phyloP scores from a whole-genome alignment of 2,329 filamentous ascomycete species.

The Cucurbitaria berberidis region DNA sequence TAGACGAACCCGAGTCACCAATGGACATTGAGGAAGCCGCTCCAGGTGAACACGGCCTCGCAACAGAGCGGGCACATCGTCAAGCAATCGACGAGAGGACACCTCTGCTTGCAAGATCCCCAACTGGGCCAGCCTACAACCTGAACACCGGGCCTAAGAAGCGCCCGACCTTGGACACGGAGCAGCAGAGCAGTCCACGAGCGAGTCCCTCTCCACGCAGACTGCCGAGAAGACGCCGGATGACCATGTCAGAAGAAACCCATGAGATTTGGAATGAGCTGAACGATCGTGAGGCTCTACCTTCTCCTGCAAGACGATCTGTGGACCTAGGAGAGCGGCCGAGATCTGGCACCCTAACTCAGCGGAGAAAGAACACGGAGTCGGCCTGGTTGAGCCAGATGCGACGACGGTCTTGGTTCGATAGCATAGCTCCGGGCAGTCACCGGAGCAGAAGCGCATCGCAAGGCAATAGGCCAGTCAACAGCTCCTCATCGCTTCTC shows the following conservation, averaged over 20 bases:
- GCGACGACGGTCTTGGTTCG: slow-evolving; percentile 47
- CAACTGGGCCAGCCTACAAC: slow-evolving; percentile 41
- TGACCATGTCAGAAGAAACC: slow-evolving; percentile 68
- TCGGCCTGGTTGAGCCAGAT: slow-evolving; percentile 44
- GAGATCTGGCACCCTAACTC: slow-evolving; percentile 42
- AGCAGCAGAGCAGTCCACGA: slow-evolving; percentile 26
- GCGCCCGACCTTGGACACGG: slow-evolving; percentile 26
- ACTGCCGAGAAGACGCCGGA: slow-evolving; percentile 40
- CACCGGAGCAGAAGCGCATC: slow-evolving; percentile 33
- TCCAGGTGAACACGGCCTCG: slow-evolving; percentile 36
- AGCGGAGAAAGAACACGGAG: slow-evolving; percentile 35
- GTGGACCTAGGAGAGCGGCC: slow-evolving; percentile 40
- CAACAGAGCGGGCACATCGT: slow-evolving; percentile 34
- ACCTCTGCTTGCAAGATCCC: slow-evolving; percentile 43
- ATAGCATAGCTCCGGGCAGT: slow-evolving; percentile 27
- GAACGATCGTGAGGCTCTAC: slow-evolving; percentile 62
- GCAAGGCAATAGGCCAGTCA: slow-evolving; percentile 36
- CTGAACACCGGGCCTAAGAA: slow-evolving; percentile 30
- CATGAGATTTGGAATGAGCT: slow-evolving; percentile 89
- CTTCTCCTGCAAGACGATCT: slow-evolving; percentile 38
- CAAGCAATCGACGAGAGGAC: slow-evolving; percentile 43
- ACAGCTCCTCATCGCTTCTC: slow-evolving; percentile 30
- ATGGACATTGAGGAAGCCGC: slow-evolving; percentile 37
- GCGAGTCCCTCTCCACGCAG: slow-evolving; percentile 33
- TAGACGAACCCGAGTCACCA: slow-evolving; percentile 54